These are phyloP conservation scores for Coprinopsis strossmayeri DNA, from an alignment of 768 basidiomycete species.

Conservation along the genomic window DNA sequence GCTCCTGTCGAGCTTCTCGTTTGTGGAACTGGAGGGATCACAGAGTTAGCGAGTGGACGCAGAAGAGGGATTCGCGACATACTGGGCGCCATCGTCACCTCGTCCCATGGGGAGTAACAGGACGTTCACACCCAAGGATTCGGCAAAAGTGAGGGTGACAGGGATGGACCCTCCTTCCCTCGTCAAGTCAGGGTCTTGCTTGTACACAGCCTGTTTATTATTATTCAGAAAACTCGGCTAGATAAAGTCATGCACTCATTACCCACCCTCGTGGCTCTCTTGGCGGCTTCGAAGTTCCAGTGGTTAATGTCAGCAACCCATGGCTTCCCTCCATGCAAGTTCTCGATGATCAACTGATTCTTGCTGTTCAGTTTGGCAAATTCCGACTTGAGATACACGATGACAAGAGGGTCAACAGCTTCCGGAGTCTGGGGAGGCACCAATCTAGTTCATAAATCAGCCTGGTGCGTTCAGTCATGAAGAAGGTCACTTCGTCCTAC, in stretches of 20 bases:
- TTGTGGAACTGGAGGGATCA: slow-evolving; percentile 74
- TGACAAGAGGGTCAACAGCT: slow-evolving; percentile 60
- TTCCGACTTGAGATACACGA: slow-evolving; percentile 62
- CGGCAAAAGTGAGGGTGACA: slow-evolving; percentile 63
- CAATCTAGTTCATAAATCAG: no score
- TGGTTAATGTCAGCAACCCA: slow-evolving; percentile 85
- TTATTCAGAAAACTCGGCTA: not conserved
- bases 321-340: slow-evolving; percentile 77
- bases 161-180: slow-evolving; percentile 95
- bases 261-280: slow-evolving; percentile 72
- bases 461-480: no score
- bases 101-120: slow-evolving; percentile 89
- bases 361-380: slow-evolving; percentile 84
- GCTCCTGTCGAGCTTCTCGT: slow-evolving; percentile 87
- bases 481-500: no score
- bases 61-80: slow-evolving; percentile 25
- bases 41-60: not conserved
- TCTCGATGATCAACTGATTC: slow-evolving; percentile 70
- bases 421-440: slow-evolving; percentile 88
- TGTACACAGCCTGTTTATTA: not conserved
- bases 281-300: slow-evolving; percentile 91
- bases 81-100: slow-evolving; percentile 94
- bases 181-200: slow-evolving; percentile 69
- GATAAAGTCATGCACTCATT: slow-evolving; percentile 26
- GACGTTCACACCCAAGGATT: slow-evolving; percentile 81